Percentiles rank a stretch among this genome's conserved stretches.
Conservation (phyloP, 1,139 yeast species). For the Candida sp. region DNA sequence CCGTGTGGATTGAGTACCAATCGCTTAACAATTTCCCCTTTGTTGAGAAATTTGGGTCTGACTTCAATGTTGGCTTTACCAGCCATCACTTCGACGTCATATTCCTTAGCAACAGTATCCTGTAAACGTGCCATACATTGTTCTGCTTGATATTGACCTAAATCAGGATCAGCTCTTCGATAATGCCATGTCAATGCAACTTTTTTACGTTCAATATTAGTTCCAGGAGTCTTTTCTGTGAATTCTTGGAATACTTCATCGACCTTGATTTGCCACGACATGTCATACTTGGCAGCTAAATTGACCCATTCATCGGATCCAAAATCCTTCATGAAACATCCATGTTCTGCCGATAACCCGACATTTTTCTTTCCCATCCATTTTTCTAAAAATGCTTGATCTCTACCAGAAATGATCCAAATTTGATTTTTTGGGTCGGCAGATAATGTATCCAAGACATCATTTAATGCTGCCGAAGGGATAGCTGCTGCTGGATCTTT, state of each 20-base stretch:
- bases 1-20: constrained; percentile 67
- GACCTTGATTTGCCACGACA: constrained; percentile 91
- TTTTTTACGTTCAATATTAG: constrained; percentile 81
- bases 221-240: constrained; percentile 89
- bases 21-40: constrained; percentile 91
- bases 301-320: constrained; percentile 71
- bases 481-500: constrained; percentile 98
- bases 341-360: constrained; percentile 96
- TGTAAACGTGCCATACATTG: constrained; percentile 66
- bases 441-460: constrained; percentile 58
- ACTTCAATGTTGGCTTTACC: constrained; percentile 94
- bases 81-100: constrained; percentile 94
- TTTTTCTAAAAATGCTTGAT: constrained; percentile 81
- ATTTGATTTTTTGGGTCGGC: constrained; percentile 81
- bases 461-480: constrained; percentile 72
- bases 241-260: constrained; percentile 67
- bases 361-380: constrained; percentile 77
- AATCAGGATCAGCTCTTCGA: constrained; percentile 89
- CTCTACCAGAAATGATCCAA: constrained; percentile 97
- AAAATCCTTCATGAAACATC: constrained; percentile 83
- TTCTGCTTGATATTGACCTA: constrained; percentile 83
- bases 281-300: constrained; percentile 77
- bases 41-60: constrained; percentile 89
- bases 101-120: constrained; percentile 56
- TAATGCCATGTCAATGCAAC: constrained; percentile 99